Conservation (phyloP, 345 rosid species). For the Salix caprea region DNA sequence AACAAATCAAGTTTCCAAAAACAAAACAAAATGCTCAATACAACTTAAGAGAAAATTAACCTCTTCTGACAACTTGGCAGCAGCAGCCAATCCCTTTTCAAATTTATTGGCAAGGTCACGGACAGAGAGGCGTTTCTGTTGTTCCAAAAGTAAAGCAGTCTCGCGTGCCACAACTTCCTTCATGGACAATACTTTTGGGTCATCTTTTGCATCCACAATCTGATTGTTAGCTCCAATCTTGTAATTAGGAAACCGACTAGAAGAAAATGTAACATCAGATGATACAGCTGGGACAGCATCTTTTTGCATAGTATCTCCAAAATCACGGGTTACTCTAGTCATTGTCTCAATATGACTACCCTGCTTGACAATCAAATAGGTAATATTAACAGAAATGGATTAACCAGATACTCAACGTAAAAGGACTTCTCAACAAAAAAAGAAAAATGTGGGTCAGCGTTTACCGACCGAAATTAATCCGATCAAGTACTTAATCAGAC, state of each 20-base stretch:
- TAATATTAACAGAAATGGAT: slow-evolving; percentile 2
- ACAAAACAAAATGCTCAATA: not conserved
- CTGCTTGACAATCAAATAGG: slow-evolving; percentile 15
- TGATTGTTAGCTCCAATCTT: slow-evolving; percentile 76
- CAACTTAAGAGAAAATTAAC: slow-evolving; percentile 30
- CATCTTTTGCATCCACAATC: slow-evolving; percentile 66
- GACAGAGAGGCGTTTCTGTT: slow-evolving; percentile 91
- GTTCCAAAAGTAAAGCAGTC: slow-evolving; percentile 82
- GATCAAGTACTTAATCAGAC: not conserved
- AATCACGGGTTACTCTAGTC: slow-evolving; percentile 74
- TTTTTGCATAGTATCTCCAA: slow-evolving; percentile 56
- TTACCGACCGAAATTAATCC: slow-evolving; percentile 12
- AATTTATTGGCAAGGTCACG: slow-evolving; percentile 93
- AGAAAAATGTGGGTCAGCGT: slow-evolving; percentile 18
- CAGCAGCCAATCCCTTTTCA: slow-evolving; percentile 91
- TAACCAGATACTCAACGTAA: slow-evolving; percentile 7
- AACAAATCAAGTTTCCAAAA: not conserved
- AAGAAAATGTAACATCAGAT: slow-evolving; percentile 73
- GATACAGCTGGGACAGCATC: slow-evolving; percentile 72
- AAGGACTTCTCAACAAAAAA: slow-evolving; percentile 13
- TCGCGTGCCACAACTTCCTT: slow-evolving; percentile 91
- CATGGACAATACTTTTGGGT: slow-evolving; percentile 71
- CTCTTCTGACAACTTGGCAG: slow-evolving; percentile 95
- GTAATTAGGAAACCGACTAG: slow-evolving; percentile 79
- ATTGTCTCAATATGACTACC: slow-evolving; percentile 26